Conservation (phyloP, 768 basidiomycete genomes). For the Serendipita sp. region DNA sequence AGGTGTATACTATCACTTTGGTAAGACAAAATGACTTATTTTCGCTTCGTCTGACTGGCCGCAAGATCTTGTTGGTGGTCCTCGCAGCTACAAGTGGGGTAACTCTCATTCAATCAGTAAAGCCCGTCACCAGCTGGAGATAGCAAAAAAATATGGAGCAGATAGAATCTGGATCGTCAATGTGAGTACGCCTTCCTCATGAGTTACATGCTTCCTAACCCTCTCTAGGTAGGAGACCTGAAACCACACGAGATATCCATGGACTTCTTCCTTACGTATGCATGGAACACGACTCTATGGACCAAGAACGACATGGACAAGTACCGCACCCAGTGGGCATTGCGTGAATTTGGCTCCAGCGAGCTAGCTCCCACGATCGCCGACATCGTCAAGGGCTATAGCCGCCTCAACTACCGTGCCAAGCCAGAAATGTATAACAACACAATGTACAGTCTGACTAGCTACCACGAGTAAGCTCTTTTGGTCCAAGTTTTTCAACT, state of each 20-base stretch:
- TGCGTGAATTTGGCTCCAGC: slow-evolving; percentile 40
- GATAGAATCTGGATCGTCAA: slow-evolving; percentile 4
- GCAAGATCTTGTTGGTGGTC: background rate
- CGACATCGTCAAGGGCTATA: slow-evolving; percentile 38
- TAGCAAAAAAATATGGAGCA: slow-evolving; percentile 35
- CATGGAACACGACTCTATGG: slow-evolving; percentile 39
- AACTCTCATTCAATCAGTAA: background rate
- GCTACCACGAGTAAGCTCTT: slow-evolving; percentile 47
- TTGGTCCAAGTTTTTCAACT: background rate
- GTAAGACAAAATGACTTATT: background rate
- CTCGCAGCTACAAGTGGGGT: background rate
- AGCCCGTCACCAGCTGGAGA: slow-evolving; percentile 50
- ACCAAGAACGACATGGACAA: slow-evolving; percentile 29
- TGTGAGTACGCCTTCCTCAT: background rate
- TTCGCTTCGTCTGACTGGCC: too few relatives aligned
- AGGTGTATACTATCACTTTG: slow-evolving; percentile 53
- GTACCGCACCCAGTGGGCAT: slow-evolving; percentile 43
- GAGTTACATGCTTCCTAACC: too few relatives aligned
- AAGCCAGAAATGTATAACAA: slow-evolving; percentile 51
- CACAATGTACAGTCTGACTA: slow-evolving; percentile 44
- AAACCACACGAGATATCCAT: slow-evolving; percentile 58
- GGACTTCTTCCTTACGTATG: slow-evolving; percentile 50
- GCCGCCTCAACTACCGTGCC: slow-evolving; percentile 38
- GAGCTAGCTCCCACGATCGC: slow-evolving; percentile 28
- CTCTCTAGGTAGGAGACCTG: slow-evolving; percentile 41